Evolutionary conservation across 1,284 basidiomycete species (phyloP), one percentile per base, ranked within the genome.

Genomic region (Apiotrichum gracile): DNA sequence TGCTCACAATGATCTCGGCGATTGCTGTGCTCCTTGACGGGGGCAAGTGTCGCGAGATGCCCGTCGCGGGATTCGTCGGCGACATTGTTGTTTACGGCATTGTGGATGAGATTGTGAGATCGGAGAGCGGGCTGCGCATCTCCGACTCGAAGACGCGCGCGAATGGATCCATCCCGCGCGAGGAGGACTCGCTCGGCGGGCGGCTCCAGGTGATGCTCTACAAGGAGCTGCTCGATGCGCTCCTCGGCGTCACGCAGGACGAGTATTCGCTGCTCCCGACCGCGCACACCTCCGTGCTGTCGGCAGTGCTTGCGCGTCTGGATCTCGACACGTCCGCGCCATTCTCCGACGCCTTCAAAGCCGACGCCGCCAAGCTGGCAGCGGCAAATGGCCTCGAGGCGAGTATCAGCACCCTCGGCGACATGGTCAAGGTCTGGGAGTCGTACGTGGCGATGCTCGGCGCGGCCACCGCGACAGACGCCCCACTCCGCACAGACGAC

Each of bases 151-250:
- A 92, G 70, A 89, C 88, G 8, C 81, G 89, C 19, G 77, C 75
- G 7, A 69, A 68, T 0, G 65, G 76, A 0, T 78, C 72, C 8
- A 57, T 91, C 2, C 89, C 89, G 0, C 68, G 76, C 10, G 77
- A 83, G 17, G 79, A 80, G 40, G 87, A 90, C 64, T 79, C 83
- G 0, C 65, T 82, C 16, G 74, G 83, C 0, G 82, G 88, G 0
- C 81, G 81, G n/a, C 74, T 89, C 19, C 89, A 92, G 68, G 79
- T 91, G 5, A 91, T 91, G 87, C 70, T 90, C 27, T 92, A 92
- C 70, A 82, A 85, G 64, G 83, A 84, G 46, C 80, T 92, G 41
- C 76, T 91, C 14, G 79, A 80, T 37, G 73, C 67, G 12, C 65
- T 76, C 34, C 52, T 75, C 17, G 16, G 62, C 13, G 12, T 12